A percentile compares a stretch with the other conserved stretches of the same genome.
phyloP scores from a whole-genome alignment of 768 basidiomycete genomes.

The Macrolepiota dolichaula region DNA sequence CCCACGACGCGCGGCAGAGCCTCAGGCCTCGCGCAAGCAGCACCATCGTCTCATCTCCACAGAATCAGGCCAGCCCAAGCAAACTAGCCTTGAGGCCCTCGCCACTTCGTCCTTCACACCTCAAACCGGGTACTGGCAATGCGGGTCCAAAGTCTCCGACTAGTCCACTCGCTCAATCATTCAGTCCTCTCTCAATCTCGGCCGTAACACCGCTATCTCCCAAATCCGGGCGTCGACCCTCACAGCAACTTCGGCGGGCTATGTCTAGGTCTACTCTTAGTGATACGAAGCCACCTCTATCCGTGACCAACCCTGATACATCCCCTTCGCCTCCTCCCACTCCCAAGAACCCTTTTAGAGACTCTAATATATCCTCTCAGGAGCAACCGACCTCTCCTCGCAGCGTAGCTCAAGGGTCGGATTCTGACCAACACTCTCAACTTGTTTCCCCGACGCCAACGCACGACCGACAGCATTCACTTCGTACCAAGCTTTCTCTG shows the following conservation, averaged over 20 bases:
- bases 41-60: background rate
- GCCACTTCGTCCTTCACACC: slow-evolving; percentile 33
- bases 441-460: slow-evolving; percentile 35
- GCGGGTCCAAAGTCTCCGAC: slow-evolving; percentile 27
- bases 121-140: slow-evolving; percentile 10
- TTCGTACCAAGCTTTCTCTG: slow-evolving; percentile 65
- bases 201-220: slow-evolving; percentile 19
- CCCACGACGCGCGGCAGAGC: background rate
- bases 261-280: slow-evolving; percentile 25
- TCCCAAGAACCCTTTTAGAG: background rate
- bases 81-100: slow-evolving; percentile 20
- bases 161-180: slow-evolving; percentile 29
- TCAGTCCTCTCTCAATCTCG: background rate
- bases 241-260: slow-evolving; percentile 22
- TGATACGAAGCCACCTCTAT: slow-evolving; percentile 11
- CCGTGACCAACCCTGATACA: background rate
- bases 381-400: background rate
- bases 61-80: background rate
- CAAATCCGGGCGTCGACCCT: slow-evolving; percentile 10
- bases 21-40: background rate
- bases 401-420: background rate
- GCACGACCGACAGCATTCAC: slow-evolving; percentile 34
- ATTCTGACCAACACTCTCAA: slow-evolving; percentile 22
- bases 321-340: background rate
- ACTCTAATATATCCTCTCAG: background rate